Evolutionary conservation across 495 filamentous ascomycete species (phyloP), one percentile per base, ranked within the genome.

Genomic region (Cercophora sp.): DNA sequence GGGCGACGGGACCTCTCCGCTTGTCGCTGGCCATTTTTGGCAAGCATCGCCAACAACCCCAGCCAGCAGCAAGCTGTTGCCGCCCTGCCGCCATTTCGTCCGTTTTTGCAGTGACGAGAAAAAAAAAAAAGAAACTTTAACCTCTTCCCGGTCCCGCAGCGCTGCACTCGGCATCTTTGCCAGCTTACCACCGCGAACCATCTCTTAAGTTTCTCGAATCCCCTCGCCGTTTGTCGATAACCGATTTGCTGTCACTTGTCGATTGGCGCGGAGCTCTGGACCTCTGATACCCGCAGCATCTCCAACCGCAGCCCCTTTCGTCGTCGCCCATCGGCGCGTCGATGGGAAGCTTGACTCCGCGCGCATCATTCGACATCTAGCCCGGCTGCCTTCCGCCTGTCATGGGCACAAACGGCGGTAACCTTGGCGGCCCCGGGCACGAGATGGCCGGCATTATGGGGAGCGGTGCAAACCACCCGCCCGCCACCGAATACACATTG

Each of bases 401-500:
- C 71, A 85, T 86, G 84, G 80, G 77, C 70, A 78, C 80, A 56
- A 76, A 77, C 65, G 81, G 79, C 72, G 82, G 81, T 41, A 79
- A 76, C 69, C 66, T 76, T 15, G 77, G 77, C 55, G 77, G 81
- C 59, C 73, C 67, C 46, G 69, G 65, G 36, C 69, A 77, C 35
- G 61, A 68, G 18, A 60, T 58, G 45, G 56, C 57, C 42, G 58
- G 56, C 48, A 48, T 58, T 20, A 64, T 67, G 64, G 62, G 62
- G 22, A 79, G 75, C 61, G 78, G 72, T 55, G 65, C 46, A 31
- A 77, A 80, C 60, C 83, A 86, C 54, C 84, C 84, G 29, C 83
- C 85, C 53, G 93, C 89, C 40, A 96, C 94, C n/a, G 94, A 98
- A 66, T 98, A 98, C 62, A 97, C 93, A 25, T 76, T 98, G 36